phyloP scores from a whole-genome alignment of 768 basidiomycete species.

The Serendipita sp. region DNA sequence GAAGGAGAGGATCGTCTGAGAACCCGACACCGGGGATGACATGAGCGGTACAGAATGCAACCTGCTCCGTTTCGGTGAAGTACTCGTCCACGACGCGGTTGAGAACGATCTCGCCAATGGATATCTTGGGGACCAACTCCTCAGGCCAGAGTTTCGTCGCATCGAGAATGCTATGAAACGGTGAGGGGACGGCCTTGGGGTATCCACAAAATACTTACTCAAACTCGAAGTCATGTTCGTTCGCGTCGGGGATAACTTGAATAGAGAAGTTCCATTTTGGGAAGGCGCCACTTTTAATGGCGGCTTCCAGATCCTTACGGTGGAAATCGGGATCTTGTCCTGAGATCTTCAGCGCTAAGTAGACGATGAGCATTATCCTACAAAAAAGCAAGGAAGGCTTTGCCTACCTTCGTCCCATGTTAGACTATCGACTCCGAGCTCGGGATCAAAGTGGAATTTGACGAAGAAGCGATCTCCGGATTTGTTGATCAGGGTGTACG shows the following conservation, averaged over 20 bases:
- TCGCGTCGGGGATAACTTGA: constrained; percentile 49
- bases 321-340: constrained; percentile 58
- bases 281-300: constrained; percentile 51
- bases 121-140: constrained; percentile 57
- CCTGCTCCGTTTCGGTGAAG: constrained; percentile 79
- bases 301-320: constrained; percentile 71
- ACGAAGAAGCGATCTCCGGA: constrained; percentile 60
- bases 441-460: constrained; percentile 75
- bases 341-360: not conserved
- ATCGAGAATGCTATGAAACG: constrained; percentile 38
- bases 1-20: constrained; percentile 64
- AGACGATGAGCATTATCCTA: not conserved
- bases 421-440: constrained; percentile 69
- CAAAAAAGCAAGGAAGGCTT: not conserved
- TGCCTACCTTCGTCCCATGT: constrained; percentile 67
- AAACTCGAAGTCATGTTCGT: constrained; percentile 72
- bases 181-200: not conserved
- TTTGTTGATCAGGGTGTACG: constrained; percentile 56
- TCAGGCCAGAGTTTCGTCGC: constrained; percentile 79
- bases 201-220: constrained; percentile 36
- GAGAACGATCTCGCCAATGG: constrained; percentile 60
- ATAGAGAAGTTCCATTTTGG: constrained; percentile 72
- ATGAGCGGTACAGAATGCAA: constrained; percentile 62
- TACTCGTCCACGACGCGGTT: constrained; percentile 48
- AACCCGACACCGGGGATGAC: constrained; percentile 48